These are phyloP conservation scores for Kurtzmaniella fragi DNA, from an alignment of 805 yeast species.

Conservation along the genomic window DNA sequence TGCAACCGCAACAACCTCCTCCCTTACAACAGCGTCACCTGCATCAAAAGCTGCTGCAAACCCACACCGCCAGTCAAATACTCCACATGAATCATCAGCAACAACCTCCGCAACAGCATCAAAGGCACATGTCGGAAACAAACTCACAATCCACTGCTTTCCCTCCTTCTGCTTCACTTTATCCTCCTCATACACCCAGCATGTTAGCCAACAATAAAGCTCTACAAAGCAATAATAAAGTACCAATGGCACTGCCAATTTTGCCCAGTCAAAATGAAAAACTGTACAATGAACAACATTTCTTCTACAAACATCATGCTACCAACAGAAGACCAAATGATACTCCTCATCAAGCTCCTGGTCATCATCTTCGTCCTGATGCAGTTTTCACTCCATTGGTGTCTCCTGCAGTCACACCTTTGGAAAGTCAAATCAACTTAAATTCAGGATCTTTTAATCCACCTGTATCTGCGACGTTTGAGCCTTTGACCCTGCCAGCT, in stretches of 20 bases:
- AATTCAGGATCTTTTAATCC: slow-evolving; percentile 12
- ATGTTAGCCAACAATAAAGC: slow-evolving; percentile 15
- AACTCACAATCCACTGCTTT: slow-evolving; percentile 18
- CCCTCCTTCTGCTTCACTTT: slow-evolving; percentile 18
- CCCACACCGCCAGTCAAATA: background rate
- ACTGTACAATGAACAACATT: slow-evolving; percentile 38
- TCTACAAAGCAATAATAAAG: slow-evolving; percentile 1
- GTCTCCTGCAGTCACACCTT: slow-evolving; percentile 71
- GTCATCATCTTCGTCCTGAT: slow-evolving; percentile 45
- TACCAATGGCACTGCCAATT: slow-evolving; percentile 27
- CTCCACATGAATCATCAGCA: background rate
- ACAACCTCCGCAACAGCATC: slow-evolving; percentile 1
- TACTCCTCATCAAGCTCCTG: slow-evolving; percentile 13
- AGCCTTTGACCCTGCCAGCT: slow-evolving; percentile 67
- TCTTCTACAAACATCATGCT: slow-evolving; percentile 25
- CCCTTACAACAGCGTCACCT: slow-evolving; percentile 3
- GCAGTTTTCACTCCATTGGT: slow-evolving; percentile 70
- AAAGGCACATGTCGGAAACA: background rate
- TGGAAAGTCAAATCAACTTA: slow-evolving; percentile 32
- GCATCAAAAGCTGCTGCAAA: background rate
- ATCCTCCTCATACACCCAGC: slow-evolving; percentile 19
- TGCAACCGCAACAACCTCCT: slow-evolving; percentile 6
- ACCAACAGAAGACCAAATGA: slow-evolving; percentile 2
- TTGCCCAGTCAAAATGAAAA: slow-evolving; percentile 39
- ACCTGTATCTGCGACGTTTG: slow-evolving; percentile 29